These are phyloP conservation scores for Thraustochytrium sp. DNA, from an alignment of 352 stramenopile species.

Conservation along the genomic window DNA sequence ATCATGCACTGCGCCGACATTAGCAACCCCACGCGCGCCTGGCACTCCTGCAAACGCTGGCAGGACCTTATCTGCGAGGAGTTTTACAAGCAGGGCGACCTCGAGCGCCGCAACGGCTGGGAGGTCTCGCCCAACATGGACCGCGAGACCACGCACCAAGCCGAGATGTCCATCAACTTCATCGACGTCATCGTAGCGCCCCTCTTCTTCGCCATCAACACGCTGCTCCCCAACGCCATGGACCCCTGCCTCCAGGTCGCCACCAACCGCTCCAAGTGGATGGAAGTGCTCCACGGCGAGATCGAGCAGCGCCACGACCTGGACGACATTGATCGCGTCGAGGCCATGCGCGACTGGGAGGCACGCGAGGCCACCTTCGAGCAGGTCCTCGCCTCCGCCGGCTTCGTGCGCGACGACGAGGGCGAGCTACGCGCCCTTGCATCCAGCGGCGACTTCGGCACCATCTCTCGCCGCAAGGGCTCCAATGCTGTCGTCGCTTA, in stretches of 20 bases:
- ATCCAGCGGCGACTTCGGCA: background rate
- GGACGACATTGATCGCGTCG: background rate
- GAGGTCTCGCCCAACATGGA: conserved; percentile 38
- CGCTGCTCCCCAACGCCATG: conserved; percentile 13
- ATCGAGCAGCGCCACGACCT: background rate
- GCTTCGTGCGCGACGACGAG: background rate
- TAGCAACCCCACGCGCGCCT: conserved; percentile 45
- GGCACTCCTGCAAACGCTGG: conserved; percentile 33
- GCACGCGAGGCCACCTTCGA: background rate
- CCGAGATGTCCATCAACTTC: conserved; percentile 42
- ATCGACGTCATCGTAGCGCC: conserved; percentile 48
- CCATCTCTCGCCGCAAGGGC: background rate
- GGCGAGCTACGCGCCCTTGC: background rate
- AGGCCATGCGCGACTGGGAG: background rate
- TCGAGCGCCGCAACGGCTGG: conserved; percentile 24
- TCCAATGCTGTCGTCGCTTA: background rate
- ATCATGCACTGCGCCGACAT: conserved; percentile 46
- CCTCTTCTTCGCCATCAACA: conserved; percentile 26
- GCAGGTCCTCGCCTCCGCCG: background rate
- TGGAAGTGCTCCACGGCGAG: background rate
- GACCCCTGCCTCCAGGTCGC: background rate
- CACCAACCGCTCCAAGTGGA: background rate
- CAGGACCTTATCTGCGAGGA: conserved; percentile 44
- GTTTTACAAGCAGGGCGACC: conserved; percentile 48
- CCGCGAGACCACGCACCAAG: conserved; percentile 20